Evolutionary conservation across 2,329 filamentous ascomycete species (phyloP).

Genomic region (Colletotrichum lentis): DNA sequence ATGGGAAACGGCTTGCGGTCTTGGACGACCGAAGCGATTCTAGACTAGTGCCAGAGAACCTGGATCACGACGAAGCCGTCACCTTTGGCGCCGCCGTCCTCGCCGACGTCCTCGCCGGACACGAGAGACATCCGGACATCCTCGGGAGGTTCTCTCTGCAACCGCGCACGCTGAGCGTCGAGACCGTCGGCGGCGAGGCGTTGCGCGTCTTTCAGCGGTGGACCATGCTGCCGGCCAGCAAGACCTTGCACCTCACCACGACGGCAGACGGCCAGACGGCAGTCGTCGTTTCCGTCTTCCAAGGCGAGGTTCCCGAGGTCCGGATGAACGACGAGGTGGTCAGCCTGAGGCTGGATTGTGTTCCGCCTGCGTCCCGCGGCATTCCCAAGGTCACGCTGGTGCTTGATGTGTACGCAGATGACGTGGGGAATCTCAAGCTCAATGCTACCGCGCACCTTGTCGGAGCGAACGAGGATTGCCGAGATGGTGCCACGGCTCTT

Average conservation of each 20-base stretch:
- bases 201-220: background rate
- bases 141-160: background rate
- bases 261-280: background rate
- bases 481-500: background rate
- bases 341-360: background rate
- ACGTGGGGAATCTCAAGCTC: background rate
- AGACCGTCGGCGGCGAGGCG: background rate
- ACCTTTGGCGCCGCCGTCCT: background rate
- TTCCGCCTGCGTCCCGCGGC: background rate
- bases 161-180: background rate
- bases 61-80: conserved; percentile 3
- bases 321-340: conserved; percentile 1
- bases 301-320: background rate
- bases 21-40: background rate
- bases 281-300: conserved; percentile 2
- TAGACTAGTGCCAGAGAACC: background rate
- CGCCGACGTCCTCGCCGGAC: background rate
- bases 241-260: background rate
- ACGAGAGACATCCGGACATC: background rate
- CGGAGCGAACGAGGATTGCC: background rate
- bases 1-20: too few relatives aligned
- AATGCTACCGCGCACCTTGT: background rate
- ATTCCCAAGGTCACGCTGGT: background rate
- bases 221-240: background rate
- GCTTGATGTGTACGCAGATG: background rate